phyloP scores from a whole-genome alignment of 2,329 filamentous ascomycete species.

The Lecanicillium sp. region DNA sequence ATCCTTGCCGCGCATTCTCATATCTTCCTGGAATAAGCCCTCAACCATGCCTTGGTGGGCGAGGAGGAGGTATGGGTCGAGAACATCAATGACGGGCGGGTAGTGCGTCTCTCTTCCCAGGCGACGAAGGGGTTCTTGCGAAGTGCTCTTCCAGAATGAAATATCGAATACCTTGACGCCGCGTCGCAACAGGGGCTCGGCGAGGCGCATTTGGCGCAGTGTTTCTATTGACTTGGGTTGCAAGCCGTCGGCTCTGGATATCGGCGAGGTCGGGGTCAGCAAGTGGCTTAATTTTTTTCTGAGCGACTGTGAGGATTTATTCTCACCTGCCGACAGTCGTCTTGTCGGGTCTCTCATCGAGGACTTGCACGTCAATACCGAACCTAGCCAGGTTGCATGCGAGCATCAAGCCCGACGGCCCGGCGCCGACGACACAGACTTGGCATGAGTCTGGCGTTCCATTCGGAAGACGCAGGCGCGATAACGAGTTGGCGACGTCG shows the following conservation, averaged over 20 bases:
- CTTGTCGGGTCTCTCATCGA: constrained; percentile 62
- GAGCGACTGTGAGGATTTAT: not conserved
- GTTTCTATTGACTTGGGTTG: constrained; percentile 77
- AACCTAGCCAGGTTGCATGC: constrained; percentile 52
- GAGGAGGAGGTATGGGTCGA: constrained; percentile 50
- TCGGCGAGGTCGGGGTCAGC: not conserved
- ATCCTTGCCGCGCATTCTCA: constrained; percentile 54
- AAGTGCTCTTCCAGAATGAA: constrained; percentile 58
- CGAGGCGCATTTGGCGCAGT: constrained; percentile 64
- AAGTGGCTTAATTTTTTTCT: constrained; percentile 6
- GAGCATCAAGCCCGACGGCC: constrained; percentile 49
- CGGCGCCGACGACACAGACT: constrained; percentile 47
- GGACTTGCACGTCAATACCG: constrained; percentile 56
- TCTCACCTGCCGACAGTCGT: constrained; percentile 55
- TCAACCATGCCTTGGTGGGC: constrained; percentile 73
- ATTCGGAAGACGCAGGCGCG: constrained; percentile 41
- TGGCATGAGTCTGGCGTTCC: constrained; percentile 33
- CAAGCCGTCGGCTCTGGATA: constrained; percentile 56
- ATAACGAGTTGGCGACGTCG: constrained; percentile 35
- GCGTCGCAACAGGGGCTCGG: constrained; percentile 57
- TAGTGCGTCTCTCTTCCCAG: constrained; percentile 63
- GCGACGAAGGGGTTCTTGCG: constrained; percentile 45
- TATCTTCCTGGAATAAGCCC: constrained; percentile 60
- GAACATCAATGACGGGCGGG: constrained; percentile 50
- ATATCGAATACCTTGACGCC: constrained; percentile 69